Evolutionary conservation across 2,329 filamentous ascomycete species (phyloP).

Genomic region (Pleomassaria siparia): DNA sequence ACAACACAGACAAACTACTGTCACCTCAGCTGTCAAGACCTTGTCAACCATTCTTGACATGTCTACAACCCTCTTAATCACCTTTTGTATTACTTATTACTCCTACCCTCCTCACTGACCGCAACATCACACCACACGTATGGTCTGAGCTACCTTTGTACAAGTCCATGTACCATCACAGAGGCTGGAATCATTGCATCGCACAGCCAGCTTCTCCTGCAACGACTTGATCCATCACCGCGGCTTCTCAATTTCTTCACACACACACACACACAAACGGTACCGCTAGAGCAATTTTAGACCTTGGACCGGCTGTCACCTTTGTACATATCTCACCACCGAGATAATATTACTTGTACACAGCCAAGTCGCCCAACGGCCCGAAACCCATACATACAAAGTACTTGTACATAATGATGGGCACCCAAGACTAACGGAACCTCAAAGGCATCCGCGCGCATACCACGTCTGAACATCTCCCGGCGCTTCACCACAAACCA

Average conservation of each 20-base stretch:
- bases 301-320: no score
- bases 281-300: neutral
- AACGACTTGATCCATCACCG: neutral
- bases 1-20: neutral
- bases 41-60: neutral
- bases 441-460: neutral
- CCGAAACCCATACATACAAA: neutral
- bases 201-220: no score
- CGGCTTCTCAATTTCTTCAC: no score
- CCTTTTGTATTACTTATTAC: neutral
- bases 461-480: neutral
- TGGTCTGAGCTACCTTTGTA: no score
- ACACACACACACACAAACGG: no score
- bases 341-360: no score
- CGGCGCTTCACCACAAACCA: neutral
- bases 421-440: neutral
- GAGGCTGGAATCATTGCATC: no score
- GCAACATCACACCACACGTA: neutral
- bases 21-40: constrained; percentile 7
- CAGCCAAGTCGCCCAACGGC: neutral
- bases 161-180: no score
- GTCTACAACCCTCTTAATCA: neutral
- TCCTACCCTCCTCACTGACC: neutral
- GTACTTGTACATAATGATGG: neutral
- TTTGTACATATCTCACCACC: neutral